Base-by-base conservation (phyloP, 2,329 filamentous ascomycete species). In the Paracorniculantispora psalliotae region DNA sequence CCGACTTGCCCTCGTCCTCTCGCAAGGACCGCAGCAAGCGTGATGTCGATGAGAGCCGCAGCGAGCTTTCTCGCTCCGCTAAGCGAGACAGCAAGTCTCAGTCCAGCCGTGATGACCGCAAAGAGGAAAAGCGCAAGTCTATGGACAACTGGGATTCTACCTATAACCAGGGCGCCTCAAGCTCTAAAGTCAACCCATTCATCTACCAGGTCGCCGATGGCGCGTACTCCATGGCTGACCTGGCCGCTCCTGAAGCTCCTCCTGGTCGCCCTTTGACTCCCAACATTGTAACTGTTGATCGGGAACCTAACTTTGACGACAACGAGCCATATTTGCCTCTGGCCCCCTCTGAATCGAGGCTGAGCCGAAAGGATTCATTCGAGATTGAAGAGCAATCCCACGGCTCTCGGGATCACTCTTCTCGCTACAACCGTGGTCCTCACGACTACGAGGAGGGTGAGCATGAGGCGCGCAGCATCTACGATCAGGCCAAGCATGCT, bases 141-240 rank as follows among this genome's bases (percentile, higher is more conserved):
- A 46, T 57, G n/a, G 55, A 43, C 19, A 43, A 26, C 33, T 43
- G 33, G 17, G 37, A 49, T 12, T 33, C 39, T 5, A 15, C 61
- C 63, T 56, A 61, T 66, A 51, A 43, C 23, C 61, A 67, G 59
- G 64, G 68, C 55, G 61, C 61, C 25, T 64, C 68, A 61, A 65
- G 65, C 60, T 65, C 68, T n/a, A 66, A 69, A 52, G 68, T 82
- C 66, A 80, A 87, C 69, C 81, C 83, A 19, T 86, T 86, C 68
- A 77, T 84, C 67, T 86, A 76, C 66, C 82, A 81, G 68, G 80
- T 85, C 61, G 63, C 75, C 44, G 75, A 81, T 61, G 77, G 81
- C 65, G 77, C 77, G n/a, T 82, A 82, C 61, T 70, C 73, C 51
- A 79, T 78, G 10, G 77, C 81, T 3, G 63, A 68, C 33, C 66